Percentiles rank a stretch among this genome's conserved stretches.
Evolutionary conservation across 139 green algal species (phyloP).

Genomic region (Spirogloea muscicola): DNA sequence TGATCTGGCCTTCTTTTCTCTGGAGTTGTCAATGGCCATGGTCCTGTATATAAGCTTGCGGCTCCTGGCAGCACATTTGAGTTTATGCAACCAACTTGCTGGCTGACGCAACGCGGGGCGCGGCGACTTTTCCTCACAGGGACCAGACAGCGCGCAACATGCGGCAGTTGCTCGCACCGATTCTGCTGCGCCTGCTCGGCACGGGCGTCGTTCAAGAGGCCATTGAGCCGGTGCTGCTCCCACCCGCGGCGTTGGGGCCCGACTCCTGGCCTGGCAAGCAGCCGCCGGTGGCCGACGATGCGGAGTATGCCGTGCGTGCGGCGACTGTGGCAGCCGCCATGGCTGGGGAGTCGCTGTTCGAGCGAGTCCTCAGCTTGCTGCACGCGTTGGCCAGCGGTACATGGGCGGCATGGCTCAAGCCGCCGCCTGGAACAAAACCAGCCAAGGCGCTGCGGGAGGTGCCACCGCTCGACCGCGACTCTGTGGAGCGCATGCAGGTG

Average conservation of each 20-base stretch:
- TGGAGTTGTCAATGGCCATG: too few species aligned
- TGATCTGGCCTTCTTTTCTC: too few species aligned
- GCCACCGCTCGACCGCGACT: constrained; percentile 10
- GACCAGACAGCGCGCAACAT: constrained; percentile 20
- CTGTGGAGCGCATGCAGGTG: constrained; percentile 31
- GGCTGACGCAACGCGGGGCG: too few species aligned
- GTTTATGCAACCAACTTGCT: too few species aligned
- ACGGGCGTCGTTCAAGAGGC: constrained; percentile 18
- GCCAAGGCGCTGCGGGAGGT: constrained; percentile 24
- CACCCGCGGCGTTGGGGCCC: neutral
- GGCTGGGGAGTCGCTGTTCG: constrained; percentile 49
- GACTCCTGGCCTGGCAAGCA: too few species aligned
- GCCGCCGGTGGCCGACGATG: neutral
- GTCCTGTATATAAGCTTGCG: too few species aligned
- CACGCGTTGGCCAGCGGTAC: constrained; percentile 47
- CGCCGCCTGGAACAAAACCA: neutral
- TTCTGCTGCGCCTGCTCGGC: constrained; percentile 27
- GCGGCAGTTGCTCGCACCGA: constrained; percentile 13
- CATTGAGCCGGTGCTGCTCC: neutral
- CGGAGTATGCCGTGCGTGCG: neutral
- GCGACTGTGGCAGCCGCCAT: constrained; percentile 34
- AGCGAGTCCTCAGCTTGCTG: constrained; percentile 54
- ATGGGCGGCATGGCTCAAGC: constrained; percentile 58
- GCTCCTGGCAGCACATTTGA: too few species aligned
- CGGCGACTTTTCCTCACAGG: too few species aligned